These are phyloP conservation scores for Hibiscus trionum DNA, from an alignment of 345 rosid genomes.

Conservation along the genomic window DNA sequence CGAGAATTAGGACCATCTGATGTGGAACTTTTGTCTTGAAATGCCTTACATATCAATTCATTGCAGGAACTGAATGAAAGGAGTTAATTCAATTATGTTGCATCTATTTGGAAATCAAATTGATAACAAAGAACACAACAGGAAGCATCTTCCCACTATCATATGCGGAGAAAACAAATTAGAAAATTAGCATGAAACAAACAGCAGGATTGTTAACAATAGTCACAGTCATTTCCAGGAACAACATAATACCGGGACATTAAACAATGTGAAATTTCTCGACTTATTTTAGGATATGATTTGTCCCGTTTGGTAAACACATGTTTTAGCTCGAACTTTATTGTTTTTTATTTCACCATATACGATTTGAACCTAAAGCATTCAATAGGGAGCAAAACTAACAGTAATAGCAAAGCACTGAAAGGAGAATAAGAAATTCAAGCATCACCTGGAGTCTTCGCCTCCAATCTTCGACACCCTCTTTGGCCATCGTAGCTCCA, in stretches of 20 bases:
- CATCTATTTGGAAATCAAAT: background rate
- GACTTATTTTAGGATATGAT: background rate
- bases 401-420: background rate
- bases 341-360: background rate
- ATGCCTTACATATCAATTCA: background rate
- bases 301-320: background rate
- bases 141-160: background rate
- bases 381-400: background rate
- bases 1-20: background rate
- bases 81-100: background rate
- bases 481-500: slow-evolving; percentile 81
- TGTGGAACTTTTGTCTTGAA: background rate
- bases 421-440: background rate
- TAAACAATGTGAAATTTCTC: background rate
- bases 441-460: slow-evolving; percentile 61
- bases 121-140: background rate
- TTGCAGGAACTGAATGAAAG: background rate
- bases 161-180: background rate
- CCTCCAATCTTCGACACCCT: slow-evolving; percentile 81
- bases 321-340: background rate
- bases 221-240: background rate
- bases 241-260: background rate
- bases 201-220: background rate
- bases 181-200: background rate
- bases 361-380: background rate